Base-by-base conservation (phyloP, 352 stramenopile species). In the Globisporangium paroecandrum region DNA sequence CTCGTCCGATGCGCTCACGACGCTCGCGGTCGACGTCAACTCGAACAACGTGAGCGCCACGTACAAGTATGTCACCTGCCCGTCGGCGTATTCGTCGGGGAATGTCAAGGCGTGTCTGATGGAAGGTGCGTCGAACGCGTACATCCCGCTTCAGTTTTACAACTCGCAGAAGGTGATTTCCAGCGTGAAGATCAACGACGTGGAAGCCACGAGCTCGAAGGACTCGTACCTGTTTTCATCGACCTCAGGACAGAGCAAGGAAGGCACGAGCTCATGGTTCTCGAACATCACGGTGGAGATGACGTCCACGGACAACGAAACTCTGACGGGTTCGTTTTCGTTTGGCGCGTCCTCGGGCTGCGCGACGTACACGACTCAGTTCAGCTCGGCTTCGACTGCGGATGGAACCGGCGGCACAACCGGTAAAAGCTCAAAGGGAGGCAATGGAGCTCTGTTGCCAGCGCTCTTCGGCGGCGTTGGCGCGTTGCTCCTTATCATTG, bases 61-160 rank as follows among this genome's bases (percentile, higher is more conserved):
- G 58, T 94, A 88, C 75, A 74, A 80, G 72, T 91, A 86, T 38
- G 65, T 79, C 13, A 80, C 65, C 54, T 95, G 87, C 64, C 84
- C 87, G 3, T 60, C 72, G 34, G 70, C 73, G 20, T 77, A 92
- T 51, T 69, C 90, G 62, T 72, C 79, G n/a, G 87, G 87, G 10
- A 78, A 89, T 65, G 82, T 95, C 32, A 86, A 87, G 66, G 87
- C 85, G 49, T 95, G 87, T 66, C 68, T 93, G 6, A 94, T 94
- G 85, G 87, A 95, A 62, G 87, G 87, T 43, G 83, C 82, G 27
- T 91, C 83, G 24, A 78, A 79, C 41, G 80, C 86, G 41, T 95
- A 95, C 77, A 83, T 94, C 49, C 87, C 87, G 46, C 71, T 95
- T 55, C 85, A 95, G 76, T 88, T 94, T 51, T 91, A 81, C 72